These are phyloP conservation scores for Solanum boliviense DNA, from an alignment of 257 asterid genomes.

Conservation along the genomic window DNA sequence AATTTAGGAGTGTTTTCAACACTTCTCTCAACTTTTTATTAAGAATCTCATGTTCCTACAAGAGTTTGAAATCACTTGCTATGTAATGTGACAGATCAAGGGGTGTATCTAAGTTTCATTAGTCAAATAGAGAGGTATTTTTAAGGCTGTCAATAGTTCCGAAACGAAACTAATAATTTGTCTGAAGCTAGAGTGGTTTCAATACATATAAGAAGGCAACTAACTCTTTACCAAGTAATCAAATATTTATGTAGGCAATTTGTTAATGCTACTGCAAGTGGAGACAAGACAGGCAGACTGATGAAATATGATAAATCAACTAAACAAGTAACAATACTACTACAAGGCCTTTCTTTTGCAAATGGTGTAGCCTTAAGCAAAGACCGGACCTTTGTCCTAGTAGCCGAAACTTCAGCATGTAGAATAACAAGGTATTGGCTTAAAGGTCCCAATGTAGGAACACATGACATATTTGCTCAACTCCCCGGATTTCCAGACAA, in stretches of 20 bases:
- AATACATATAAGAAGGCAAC: neutral
- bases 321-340: slow-evolving; percentile 35
- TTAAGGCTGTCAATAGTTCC: neutral
- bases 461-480: slow-evolving; percentile 30
- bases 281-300: slow-evolving; percentile 55
- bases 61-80: neutral
- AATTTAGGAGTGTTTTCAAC: neutral
- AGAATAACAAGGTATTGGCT: slow-evolving; percentile 41
- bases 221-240: slow-evolving; percentile 5
- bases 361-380: slow-evolving; percentile 69
- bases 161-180: neutral
- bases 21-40: neutral
- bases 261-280: slow-evolving; percentile 25
- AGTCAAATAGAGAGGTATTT: too few relatives aligned
- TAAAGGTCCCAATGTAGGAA: slow-evolving; percentile 43
- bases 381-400: slow-evolving; percentile 33
- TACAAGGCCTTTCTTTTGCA: slow-evolving; percentile 46
- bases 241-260: slow-evolving; percentile 42
- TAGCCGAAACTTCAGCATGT: slow-evolving; percentile 24
- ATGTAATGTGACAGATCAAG: too few relatives aligned
- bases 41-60: neutral
- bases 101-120: neutral
- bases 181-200: too few relatives aligned
- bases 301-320: slow-evolving; percentile 42
- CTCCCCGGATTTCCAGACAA: slow-evolving; percentile 67